Evolutionary conservation across 2,329 filamentous ascomycete genomes (phyloP).

Genomic region (Mollisia scopiformis): DNA sequence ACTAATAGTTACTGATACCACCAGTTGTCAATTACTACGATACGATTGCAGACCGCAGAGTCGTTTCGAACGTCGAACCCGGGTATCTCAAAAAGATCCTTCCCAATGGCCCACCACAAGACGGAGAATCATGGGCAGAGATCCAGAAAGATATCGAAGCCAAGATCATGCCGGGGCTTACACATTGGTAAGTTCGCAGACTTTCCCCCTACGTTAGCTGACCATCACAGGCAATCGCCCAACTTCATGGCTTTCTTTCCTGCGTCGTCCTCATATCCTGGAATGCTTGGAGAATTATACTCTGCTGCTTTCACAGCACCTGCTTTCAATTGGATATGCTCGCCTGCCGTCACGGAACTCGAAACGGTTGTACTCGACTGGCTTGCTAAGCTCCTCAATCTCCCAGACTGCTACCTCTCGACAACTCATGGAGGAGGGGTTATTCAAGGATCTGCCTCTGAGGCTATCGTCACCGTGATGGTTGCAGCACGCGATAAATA

Average conservation of each 20-base stretch:
- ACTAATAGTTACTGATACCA: conserved; percentile 16
- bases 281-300: conserved; percentile 92
- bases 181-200: conserved; percentile 68
- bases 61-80: conserved; percentile 78
- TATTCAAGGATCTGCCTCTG: conserved; percentile 90
- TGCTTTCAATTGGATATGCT: conserved; percentile 97
- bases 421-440: conserved; percentile 80
- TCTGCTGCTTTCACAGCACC: conserved; percentile 85
- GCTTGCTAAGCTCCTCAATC: conserved; percentile 74
- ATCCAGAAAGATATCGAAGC: conserved; percentile 84
- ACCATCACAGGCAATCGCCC: conserved; percentile 67
- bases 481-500: conserved; percentile 85
- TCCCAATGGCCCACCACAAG: conserved; percentile 64
- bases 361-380: conserved; percentile 94
- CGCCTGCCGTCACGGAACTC: conserved; percentile 87
- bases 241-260: conserved; percentile 98
- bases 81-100: conserved; percentile 85
- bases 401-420: conserved; percentile 76
- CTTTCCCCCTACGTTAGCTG: background rate
- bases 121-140: conserved; percentile 72
- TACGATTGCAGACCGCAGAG: conserved; percentile 68
- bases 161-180: conserved; percentile 89
- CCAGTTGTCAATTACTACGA: conserved; percentile 85
- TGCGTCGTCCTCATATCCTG: conserved; percentile 78
- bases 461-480: conserved; percentile 85